phyloP scores from a whole-genome alignment of 352 stramenopile species.

The Pythium dissimile region DNA sequence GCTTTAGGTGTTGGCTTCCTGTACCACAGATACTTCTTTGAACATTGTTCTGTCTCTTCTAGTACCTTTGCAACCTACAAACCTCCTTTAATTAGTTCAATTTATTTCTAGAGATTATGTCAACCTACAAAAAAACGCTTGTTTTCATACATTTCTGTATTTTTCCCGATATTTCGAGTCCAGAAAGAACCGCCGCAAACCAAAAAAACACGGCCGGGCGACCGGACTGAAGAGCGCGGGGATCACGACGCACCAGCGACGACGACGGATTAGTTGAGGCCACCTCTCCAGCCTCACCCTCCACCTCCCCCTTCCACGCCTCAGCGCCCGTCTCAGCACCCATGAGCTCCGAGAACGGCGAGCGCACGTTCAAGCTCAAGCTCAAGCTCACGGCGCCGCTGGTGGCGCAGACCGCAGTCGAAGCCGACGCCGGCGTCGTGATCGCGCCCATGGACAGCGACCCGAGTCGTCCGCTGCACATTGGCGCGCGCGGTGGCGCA shows the following conservation, averaged over 20 bases:
- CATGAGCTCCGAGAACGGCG: conserved; percentile 32
- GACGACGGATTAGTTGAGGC: too few relatives aligned
- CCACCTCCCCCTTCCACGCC: not conserved
- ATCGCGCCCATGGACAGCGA: conserved; percentile 21
- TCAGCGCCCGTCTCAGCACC: not conserved
- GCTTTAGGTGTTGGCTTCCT: not conserved
- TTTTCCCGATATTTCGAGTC: conserved; percentile 4
- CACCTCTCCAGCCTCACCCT: too few relatives aligned
- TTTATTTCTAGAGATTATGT: not conserved
- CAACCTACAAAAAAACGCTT: not conserved
- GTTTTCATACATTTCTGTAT: not conserved
- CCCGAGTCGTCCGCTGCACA: conserved; percentile 43
- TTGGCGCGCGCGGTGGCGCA: conserved; percentile 67
- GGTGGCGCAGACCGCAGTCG: conserved; percentile 17
- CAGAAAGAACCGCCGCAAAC: conserved; percentile 14
- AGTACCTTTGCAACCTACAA: conserved; percentile 13
- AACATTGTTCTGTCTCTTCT: conserved; percentile 15
- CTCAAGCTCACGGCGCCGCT: conserved; percentile 47
- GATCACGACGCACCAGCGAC: too few relatives aligned
- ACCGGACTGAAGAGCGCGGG: not conserved
- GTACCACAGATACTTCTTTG: conserved; percentile 10
- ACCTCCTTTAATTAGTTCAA: conserved; percentile 1
- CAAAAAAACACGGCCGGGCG: not conserved
- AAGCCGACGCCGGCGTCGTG: conserved; percentile 8
- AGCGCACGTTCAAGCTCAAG: conserved; percentile 45